These are phyloP conservation scores for Hanseniaspora osmophila DNA, from an alignment of 805 yeast genomes.

Conservation along the genomic window DNA sequence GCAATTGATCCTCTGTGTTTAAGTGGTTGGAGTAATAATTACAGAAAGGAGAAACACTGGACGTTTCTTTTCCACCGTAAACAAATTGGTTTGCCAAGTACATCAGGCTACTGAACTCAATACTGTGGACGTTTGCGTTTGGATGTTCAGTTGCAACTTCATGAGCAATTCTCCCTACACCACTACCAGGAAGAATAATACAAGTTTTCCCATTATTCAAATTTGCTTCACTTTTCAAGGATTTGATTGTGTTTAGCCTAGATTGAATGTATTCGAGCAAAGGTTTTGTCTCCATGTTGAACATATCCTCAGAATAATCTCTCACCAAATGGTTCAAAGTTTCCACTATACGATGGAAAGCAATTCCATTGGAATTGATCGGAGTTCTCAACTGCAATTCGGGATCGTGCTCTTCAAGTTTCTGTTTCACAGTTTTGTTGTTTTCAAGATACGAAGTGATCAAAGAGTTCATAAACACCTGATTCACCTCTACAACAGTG, in stretches of 20 bases:
- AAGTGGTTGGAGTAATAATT: constrained; percentile 60
- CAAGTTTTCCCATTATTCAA: constrained; percentile 27
- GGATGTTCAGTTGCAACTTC: constrained; percentile 32
- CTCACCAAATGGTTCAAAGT: constrained; percentile 62
- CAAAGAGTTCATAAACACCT: background rate
- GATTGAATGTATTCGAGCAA: constrained; percentile 35
- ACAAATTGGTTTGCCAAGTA: constrained; percentile 49
- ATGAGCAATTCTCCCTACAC: constrained; percentile 66
- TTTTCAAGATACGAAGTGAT: background rate
- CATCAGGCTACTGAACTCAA: constrained; percentile 72
- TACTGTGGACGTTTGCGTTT: constrained; percentile 44
- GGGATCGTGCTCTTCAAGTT: too few species aligned
- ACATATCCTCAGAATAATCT: constrained; percentile 50
- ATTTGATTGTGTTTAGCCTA: constrained; percentile 23
- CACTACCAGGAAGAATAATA: constrained; percentile 76
- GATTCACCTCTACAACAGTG: background rate
- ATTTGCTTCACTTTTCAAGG: constrained; percentile 13
- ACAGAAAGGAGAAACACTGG: constrained; percentile 34
- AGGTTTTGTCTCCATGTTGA: constrained; percentile 37
- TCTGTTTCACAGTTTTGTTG: background rate
- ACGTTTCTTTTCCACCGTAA: constrained; percentile 21
- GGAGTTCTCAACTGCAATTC: too few species aligned
- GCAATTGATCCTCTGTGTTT: constrained; percentile 33
- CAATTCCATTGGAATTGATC: background rate
- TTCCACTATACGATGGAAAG: constrained; percentile 42